A percentile compares a stretch with the other conserved stretches of the same genome.
Evolutionary conservation across 345 rosid genomes (phyloP).

Genomic region (Aquilaria yunnanensis): DNA sequence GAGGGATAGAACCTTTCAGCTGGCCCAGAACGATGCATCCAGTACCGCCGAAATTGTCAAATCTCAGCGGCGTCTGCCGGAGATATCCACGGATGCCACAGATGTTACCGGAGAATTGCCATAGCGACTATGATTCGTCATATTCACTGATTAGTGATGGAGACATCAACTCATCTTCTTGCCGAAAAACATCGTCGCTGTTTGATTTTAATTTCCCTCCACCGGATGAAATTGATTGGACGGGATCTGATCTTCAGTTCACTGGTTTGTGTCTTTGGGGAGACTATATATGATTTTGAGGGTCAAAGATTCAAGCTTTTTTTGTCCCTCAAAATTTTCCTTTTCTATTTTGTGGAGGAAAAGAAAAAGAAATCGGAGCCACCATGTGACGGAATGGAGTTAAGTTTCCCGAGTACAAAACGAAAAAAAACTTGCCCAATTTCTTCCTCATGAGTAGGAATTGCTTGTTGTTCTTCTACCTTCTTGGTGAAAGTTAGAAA

Average conservation of each 20-base stretch:
- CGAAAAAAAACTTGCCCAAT: constrained; percentile 4
- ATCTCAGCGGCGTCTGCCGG: constrained; percentile 13
- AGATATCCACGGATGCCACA: constrained; percentile 52
- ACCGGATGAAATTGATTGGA: constrained; percentile 48
- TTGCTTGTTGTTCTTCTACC: neutral
- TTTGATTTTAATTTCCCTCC: constrained; percentile 86
- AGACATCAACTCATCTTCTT: constrained; percentile 27
- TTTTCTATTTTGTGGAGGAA: constrained; percentile 20
- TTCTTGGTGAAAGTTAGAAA: neutral
- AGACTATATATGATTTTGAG: constrained; percentile 2
- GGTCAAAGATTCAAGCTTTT: constrained; percentile 9
- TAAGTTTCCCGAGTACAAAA: constrained; percentile 11
- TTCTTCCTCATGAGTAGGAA: neutral
- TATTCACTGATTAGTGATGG: constrained; percentile 57
- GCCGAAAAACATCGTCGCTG: constrained; percentile 38
- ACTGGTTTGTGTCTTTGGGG: constrained; percentile 80
- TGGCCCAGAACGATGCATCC: constrained; percentile 49
- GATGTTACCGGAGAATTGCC: constrained; percentile 63
- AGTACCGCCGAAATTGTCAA: neutral
- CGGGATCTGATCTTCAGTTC: constrained; percentile 65
- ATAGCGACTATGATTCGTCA: constrained; percentile 83
- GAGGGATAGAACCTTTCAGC: constrained; percentile 60
- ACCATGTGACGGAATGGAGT: constrained; percentile 22
- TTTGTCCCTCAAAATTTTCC: constrained; percentile 5
- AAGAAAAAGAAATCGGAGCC: neutral